Evolutionary conservation across 176 grass and related monocot genomes (phyloP).

Genomic region (Coix lacrymajobi): DNA sequence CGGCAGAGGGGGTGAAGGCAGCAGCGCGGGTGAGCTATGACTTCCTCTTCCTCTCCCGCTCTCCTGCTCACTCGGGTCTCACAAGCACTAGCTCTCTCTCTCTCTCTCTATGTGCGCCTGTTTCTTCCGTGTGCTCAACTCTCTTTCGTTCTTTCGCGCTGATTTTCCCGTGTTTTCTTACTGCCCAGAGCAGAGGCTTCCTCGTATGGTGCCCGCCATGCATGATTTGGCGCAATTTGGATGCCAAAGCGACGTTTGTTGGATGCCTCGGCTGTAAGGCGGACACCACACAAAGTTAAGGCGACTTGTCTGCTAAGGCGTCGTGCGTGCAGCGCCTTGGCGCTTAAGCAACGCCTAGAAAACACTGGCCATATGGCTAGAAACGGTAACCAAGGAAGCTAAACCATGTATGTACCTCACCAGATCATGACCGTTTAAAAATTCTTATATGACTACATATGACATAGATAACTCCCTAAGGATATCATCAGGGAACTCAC

Average conservation of each 20-base stretch:
- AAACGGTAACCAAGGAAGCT: slow-evolving; percentile 1
- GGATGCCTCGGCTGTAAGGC: neutral
- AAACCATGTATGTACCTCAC: neutral
- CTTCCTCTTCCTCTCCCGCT: no score
- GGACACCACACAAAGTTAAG: neutral
- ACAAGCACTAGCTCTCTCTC: no score
- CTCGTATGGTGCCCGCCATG: no score
- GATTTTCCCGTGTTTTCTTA: no score
- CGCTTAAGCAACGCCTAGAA: no score
- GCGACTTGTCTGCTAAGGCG: neutral
- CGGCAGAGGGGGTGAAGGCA: no score
- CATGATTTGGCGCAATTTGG: neutral
- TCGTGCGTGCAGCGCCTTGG: neutral
- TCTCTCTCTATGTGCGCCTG: no score
- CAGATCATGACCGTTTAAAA: neutral
- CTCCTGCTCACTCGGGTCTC: no score
- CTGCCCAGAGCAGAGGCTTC: no score
- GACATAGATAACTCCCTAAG: slow-evolving; percentile 5
- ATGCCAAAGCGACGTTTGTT: neutral
- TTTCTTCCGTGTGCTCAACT: no score
- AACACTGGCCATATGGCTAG: neutral
- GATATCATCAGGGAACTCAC: neutral
- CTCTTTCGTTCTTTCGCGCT: no score
- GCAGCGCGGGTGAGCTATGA: no score
- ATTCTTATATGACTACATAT: slow-evolving; percentile 8